phyloP scores from a whole-genome alignment of 2,329 filamentous ascomycete genomes.

The Leptographium wingfieldii region DNA sequence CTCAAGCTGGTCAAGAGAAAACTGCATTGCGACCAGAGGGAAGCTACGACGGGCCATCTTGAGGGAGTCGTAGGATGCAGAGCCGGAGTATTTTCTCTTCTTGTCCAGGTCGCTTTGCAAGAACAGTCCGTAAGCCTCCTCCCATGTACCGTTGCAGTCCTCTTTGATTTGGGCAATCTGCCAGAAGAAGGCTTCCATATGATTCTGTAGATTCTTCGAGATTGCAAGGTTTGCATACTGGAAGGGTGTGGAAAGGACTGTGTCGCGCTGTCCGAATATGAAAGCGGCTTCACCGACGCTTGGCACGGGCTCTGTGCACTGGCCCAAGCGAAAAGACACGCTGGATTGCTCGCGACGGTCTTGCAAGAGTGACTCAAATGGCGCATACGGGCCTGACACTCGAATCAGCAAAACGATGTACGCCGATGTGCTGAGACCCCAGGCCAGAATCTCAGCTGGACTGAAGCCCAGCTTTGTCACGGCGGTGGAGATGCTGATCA shows the following conservation, averaged over 20 bases:
- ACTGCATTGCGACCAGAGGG: slow-evolving; percentile 55
- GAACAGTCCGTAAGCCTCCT: slow-evolving; percentile 41
- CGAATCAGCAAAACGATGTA: slow-evolving; percentile 64
- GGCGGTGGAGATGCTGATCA: slow-evolving; percentile 56
- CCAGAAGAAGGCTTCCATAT: slow-evolving; percentile 54
- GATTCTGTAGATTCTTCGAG: slow-evolving; percentile 55
- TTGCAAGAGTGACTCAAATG: slow-evolving; percentile 39
- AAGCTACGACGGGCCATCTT: slow-evolving; percentile 27
- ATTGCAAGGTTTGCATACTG: slow-evolving; percentile 51
- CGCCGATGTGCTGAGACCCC: slow-evolving; percentile 53
- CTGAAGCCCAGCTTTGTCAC: slow-evolving; percentile 60
- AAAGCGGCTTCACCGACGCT: slow-evolving; percentile 27
- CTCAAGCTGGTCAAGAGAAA: slow-evolving; percentile 62
- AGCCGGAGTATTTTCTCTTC: not conserved
- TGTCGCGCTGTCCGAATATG: slow-evolving; percentile 17
- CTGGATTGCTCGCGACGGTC: slow-evolving; percentile 8
- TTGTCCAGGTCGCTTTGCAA: not conserved
- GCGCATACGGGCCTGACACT: slow-evolving; percentile 47
- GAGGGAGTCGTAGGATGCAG: not conserved
- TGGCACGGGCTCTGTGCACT: slow-evolving; percentile 63
- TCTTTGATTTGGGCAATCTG: slow-evolving; percentile 47
- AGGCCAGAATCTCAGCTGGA: slow-evolving; percentile 62
- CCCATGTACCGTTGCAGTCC: slow-evolving; percentile 46
- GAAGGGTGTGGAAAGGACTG: too few species aligned
- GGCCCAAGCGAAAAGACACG: slow-evolving; percentile 52